Percentiles rank a stretch among this genome's conserved stretches.
Conservation (phyloP, 306 rosid genomes). For the Rosa chinensis region DNA sequence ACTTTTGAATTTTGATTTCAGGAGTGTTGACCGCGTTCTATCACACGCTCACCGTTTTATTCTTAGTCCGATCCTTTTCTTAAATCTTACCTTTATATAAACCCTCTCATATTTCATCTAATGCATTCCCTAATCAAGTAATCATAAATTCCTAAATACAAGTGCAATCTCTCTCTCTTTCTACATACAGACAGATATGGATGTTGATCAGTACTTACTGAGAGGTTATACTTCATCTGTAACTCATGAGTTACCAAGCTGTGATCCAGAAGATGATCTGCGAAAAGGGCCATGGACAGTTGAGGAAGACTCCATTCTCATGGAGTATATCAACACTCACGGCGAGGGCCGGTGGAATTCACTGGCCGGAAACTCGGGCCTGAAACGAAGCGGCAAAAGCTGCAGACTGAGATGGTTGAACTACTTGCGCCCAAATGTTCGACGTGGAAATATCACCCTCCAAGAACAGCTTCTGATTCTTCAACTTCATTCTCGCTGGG, state of each 20-base stretch:
- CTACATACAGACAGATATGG: not conserved
- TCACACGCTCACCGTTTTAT: conserved; percentile 5
- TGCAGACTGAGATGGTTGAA: conserved; percentile 53
- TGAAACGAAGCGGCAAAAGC: conserved; percentile 48
- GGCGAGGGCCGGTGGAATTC: conserved; percentile 58
- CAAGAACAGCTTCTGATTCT: conserved; percentile 55
- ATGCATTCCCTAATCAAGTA: not conserved
- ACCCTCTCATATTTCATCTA: not conserved
- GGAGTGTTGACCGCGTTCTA: conserved; percentile 1
- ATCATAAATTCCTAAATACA: not conserved
- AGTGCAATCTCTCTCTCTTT: not conserved
- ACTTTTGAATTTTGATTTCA: not conserved
- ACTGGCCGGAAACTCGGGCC: conserved; percentile 40
- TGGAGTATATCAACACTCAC: conserved; percentile 29
- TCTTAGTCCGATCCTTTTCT: not conserved
- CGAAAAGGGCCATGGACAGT: conserved; percentile 50
- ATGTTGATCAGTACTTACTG: not conserved
- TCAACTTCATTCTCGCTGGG: conserved; percentile 46
- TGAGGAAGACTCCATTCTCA: conserved; percentile 40
- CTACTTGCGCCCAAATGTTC: conserved; percentile 44
- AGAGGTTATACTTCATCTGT: conserved; percentile 4
- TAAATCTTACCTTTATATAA: not conserved
- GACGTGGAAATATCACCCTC: conserved; percentile 45
- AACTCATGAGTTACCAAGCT: not conserved
- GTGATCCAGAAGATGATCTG: conserved; percentile 10